Evolutionary conservation across 2,329 filamentous ascomycete genomes (phyloP), one percentile per base, ranked within the genome.

Genomic region (Monosporascus sp.): DNA sequence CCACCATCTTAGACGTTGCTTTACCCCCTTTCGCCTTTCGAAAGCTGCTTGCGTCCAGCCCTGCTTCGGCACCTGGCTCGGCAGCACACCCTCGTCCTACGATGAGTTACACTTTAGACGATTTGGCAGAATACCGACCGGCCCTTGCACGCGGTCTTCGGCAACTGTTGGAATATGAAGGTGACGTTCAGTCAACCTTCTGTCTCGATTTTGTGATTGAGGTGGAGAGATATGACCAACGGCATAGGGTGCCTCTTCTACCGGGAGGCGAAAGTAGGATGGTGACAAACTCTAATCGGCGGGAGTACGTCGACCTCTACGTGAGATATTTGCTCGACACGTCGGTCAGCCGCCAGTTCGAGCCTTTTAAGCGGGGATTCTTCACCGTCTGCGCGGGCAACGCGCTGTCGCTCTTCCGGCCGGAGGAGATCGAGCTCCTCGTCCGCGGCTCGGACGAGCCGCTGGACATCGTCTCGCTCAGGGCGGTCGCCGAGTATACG

Each of bases 281-380:
- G 5, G 91, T 97, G 45, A 96, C 89, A n/a, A 94, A 90, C 62
- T 70, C 78, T 17, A 97, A 96, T 62, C 81, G 90, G 27, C 82
- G 83, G 58, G 91, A 96, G 63, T 97, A 93, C 63, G 90, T 96
- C 50, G 87, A 93, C 60, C 75, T 90, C 2, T 96, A 96, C 65
- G 82, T 96, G 9, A 83, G 85, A 39, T 88, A 93, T 66, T 69
- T 93, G 9, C 82, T 97, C 11, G 90, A 96, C 62, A 84, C 79
- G 6, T 81, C 89, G 1, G 88, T 96, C 1, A 75, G 82, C 39
- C 81, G 89, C 41, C 91, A 96, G 65, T 97, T 95, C 59, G 90
- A 96, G 66, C 91, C 92, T 1, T 97, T 97, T 77, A 94, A 94
- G 67, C 83, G 91, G 51, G 92, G 92, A 1, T 97, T 97, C 70